These are phyloP conservation scores for Termitomyces sp. DNA, from an alignment of 768 basidiomycete species.

Conservation along the genomic window DNA sequence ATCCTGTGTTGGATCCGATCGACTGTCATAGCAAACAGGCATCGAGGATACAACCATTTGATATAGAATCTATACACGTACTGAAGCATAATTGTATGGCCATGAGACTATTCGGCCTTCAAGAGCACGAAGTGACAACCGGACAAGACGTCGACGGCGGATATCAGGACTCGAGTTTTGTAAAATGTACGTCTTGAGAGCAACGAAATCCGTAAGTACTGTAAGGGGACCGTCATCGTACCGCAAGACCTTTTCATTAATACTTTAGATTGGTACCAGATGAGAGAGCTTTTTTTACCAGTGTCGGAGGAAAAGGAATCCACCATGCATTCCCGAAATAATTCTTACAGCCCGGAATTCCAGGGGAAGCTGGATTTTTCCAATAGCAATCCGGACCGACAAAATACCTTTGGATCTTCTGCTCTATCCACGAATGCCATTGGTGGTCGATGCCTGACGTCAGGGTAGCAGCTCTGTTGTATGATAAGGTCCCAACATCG, in stretches of 20 bases:
- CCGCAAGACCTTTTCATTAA: constrained; percentile 49
- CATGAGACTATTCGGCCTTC: constrained; percentile 59
- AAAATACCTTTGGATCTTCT: constrained; percentile 50
- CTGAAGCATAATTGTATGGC: constrained; percentile 60
- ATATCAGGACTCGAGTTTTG: constrained; percentile 58
- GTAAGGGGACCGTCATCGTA: constrained; percentile 59
- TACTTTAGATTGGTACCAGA: background rate
- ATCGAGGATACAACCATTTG: background rate
- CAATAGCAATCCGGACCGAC: constrained; percentile 76
- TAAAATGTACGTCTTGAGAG: constrained; percentile 54
- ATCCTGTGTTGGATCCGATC: constrained; percentile 42
- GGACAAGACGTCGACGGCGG: constrained; percentile 48
- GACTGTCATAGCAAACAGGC: constrained; percentile 26
- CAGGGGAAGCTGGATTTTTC: constrained; percentile 32
- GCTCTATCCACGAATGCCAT: constrained; percentile 44
- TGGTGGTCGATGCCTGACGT: constrained; percentile 42
- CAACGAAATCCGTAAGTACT: constrained; percentile 40
- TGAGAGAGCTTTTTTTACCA: constrained; percentile 35
- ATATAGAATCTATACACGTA: constrained; percentile 21
- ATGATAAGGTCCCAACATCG: constrained; percentile 58
- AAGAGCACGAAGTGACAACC: constrained; percentile 60
- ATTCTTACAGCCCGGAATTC: constrained; percentile 33
- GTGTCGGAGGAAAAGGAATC: constrained; percentile 74
- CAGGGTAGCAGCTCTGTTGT: constrained; percentile 48
- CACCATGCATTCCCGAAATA: constrained; percentile 79